phyloP scores from a whole-genome alignment of 2,329 filamentous ascomycete genomes.

The Periglandula ipomoeae region DNA sequence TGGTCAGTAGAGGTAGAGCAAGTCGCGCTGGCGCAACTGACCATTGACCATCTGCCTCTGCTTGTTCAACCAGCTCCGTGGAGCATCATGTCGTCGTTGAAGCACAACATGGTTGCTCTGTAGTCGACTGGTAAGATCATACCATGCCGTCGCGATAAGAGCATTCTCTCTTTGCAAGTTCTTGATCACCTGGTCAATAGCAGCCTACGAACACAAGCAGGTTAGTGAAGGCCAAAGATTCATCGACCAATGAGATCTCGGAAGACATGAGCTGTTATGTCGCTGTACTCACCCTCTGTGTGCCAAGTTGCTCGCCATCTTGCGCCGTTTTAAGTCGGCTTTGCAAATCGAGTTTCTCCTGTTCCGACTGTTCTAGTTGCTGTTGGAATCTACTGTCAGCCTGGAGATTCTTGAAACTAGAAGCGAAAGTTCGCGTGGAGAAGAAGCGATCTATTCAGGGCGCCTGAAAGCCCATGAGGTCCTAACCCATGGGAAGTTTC shows the following conservation, averaged over 20 bases:
- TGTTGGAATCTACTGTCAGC: slow-evolving; percentile 17
- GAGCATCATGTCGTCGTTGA: slow-evolving; percentile 63
- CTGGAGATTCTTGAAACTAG: neutral
- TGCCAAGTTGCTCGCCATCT: slow-evolving; percentile 37
- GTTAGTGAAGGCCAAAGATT: neutral
- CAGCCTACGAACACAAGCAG: slow-evolving; percentile 28
- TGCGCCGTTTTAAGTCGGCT: slow-evolving; percentile 44
- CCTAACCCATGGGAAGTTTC: slow-evolving; percentile 1
- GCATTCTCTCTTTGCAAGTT: slow-evolving; percentile 70
- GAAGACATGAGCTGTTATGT: no score
- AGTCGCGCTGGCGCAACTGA: slow-evolving; percentile 36
- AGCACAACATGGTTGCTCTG: slow-evolving; percentile 78
- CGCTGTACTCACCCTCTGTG: slow-evolving; percentile 44
- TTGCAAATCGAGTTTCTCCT: slow-evolving; percentile 47
- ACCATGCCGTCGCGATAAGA: slow-evolving; percentile 77
- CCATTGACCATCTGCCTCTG: slow-evolving; percentile 64
- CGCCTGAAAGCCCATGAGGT: no score
- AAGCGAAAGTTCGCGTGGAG: no score
- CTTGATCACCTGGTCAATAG: slow-evolving; percentile 47
- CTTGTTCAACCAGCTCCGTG: slow-evolving; percentile 77
- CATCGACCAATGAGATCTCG: no score
- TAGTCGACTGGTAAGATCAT: slow-evolving; percentile 67
- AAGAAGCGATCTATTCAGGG: no score
- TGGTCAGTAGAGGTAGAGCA: slow-evolving; percentile 34
- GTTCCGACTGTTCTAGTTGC: slow-evolving; percentile 51